Conservation (phyloP, 129 eudicot genomes). For the Pseudognaphalium luteoalbum region DNA sequence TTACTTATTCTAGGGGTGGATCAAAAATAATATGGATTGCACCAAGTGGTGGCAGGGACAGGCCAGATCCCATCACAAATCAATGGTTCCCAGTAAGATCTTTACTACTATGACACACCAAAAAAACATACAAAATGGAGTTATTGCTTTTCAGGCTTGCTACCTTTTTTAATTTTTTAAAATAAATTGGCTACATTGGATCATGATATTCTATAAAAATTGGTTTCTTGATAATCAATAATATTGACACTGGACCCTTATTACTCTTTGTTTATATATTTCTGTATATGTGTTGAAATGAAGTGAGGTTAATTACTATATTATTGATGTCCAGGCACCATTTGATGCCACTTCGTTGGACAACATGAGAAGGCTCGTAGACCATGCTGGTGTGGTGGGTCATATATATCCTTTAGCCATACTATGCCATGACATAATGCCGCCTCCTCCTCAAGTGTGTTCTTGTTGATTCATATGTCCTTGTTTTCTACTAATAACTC, state of each 20-base stretch:
- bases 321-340: slow-evolving; percentile 62
- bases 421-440: slow-evolving; percentile 92
- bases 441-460: slow-evolving; percentile 89
- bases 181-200: background rate
- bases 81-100: slow-evolving; percentile 88
- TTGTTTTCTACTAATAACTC: background rate
- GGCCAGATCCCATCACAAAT: slow-evolving; percentile 85
- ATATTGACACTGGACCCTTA: background rate
- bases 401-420: slow-evolving; percentile 84
- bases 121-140: background rate
- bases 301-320: background rate
- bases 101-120: slow-evolving; percentile 4
- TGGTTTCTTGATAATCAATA: background rate
- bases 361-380: slow-evolving; percentile 92
- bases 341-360: slow-evolving; percentile 81
- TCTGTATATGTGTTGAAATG: background rate
- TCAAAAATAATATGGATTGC: slow-evolving; percentile 98
- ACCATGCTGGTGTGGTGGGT: slow-evolving; percentile 90
- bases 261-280: background rate
- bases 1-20: slow-evolving; percentile 62
- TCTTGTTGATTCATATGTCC: slow-evolving; percentile 16
- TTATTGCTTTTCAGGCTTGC: background rate
- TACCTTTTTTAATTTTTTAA: background rate
- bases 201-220: background rate
- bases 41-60: slow-evolving; percentile 99